Evolutionary conservation across 495 filamentous ascomycete genomes (phyloP).

Genomic region (Daldinia caldariorum): DNA sequence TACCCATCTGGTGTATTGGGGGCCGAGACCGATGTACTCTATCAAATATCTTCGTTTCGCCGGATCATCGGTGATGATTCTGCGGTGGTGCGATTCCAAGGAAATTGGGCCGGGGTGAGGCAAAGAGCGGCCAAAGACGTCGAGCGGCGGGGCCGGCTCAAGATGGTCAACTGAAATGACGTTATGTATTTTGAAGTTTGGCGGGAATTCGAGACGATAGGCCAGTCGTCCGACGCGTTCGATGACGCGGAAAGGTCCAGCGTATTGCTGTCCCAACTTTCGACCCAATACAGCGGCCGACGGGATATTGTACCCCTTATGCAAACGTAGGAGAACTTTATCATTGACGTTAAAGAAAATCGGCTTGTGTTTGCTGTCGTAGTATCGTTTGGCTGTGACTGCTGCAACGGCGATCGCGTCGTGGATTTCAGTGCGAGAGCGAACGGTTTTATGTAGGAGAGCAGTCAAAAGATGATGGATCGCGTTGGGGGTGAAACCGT

Average conservation of each 20-base stretch:
- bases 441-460: too few species aligned
- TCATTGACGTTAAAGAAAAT: neutral
- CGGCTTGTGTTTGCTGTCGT: neutral
- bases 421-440: neutral
- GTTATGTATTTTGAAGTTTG: neutral
- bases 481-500: neutral
- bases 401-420: neutral
- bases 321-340: neutral
- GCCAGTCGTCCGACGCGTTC: neutral
- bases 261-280: neutral
- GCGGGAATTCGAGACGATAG: neutral
- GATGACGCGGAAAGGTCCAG: neutral
- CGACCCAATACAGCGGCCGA: neutral
- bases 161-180: slow-evolving; percentile 2
- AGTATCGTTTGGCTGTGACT: neutral
- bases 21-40: neutral
- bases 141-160: neutral
- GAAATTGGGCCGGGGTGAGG: too few species aligned
- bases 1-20: neutral
- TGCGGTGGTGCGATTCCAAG: too few species aligned
- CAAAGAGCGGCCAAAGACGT: neutral
- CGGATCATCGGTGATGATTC: too few species aligned
- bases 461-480: neutral
- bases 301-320: neutral
- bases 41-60: neutral